Percentiles rank a stretch among this genome's conserved stretches.
Evolutionary conservation across 1,284 basidiomycete genomes (phyloP).

Genomic region (Sanghuangporus weigelae): DNA sequence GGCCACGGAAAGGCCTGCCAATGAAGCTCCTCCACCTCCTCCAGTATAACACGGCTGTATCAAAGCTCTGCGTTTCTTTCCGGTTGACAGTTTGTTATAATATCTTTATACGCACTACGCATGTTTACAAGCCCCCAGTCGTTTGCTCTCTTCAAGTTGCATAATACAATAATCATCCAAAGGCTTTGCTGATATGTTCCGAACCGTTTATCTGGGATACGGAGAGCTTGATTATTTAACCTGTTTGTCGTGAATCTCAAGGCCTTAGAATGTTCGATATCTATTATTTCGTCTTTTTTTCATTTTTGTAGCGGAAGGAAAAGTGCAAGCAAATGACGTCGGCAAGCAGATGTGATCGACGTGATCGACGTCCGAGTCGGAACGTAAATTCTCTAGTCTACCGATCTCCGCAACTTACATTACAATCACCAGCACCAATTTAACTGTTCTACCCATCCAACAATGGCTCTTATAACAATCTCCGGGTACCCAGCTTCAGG

Average conservation of each 20-base stretch:
- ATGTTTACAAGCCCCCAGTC: slow-evolving; percentile 6
- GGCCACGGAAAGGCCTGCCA: slow-evolving; percentile 5
- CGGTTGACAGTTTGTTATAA: not conserved
- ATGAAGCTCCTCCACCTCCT: slow-evolving; percentile 2
- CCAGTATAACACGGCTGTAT: slow-evolving; percentile 3
- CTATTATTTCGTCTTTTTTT: not conserved
- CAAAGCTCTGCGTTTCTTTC: not conserved
- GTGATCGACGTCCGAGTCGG: not conserved
- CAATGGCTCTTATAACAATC: slow-evolving; percentile 91
- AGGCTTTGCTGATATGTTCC: too few species aligned
- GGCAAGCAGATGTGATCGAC: not conserved
- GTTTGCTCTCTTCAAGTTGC: slow-evolving; percentile 4
- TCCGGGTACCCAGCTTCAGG: slow-evolving; percentile 89
- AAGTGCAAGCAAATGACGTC: too few species aligned
- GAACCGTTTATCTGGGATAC: too few species aligned
- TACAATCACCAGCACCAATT: not conserved
- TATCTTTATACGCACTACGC: slow-evolving; percentile 12
- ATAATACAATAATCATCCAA: not conserved
- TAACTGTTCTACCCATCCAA: not conserved
- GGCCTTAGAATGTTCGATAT: not conserved
- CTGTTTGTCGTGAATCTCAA: not conserved
- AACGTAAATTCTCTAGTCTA: not conserved
- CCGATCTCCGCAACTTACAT: not conserved
- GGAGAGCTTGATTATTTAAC: not conserved
- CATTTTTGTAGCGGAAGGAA: not conserved